Base-by-base conservation (phyloP, 805 yeast species). In the Wickerhamomyces silvicola region DNA sequence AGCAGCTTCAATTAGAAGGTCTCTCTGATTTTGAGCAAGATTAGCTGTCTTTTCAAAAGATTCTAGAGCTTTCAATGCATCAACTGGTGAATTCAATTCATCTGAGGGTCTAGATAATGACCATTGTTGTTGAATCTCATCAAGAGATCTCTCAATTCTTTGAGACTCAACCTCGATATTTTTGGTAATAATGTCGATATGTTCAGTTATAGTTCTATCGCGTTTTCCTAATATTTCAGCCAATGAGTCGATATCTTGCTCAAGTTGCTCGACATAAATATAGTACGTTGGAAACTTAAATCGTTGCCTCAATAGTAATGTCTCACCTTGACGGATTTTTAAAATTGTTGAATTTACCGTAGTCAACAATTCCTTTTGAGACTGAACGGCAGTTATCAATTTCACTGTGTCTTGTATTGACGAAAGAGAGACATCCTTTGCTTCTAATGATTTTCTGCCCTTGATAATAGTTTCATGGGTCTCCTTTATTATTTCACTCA, bases 211-310 rank as follows among this genome's bases (percentile, higher is more conserved):
- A 3, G 60, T 39, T 2, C 33, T 39, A 8, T 55, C 48, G 41
- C 72, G 61, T 23, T 49, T 43, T 4, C 41, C 39, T 26, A 69
- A 32, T 9, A 72, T 49, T 22, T 70, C 62, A 2, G 42, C 32
- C 20, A 78, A 46, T 2, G 74, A 59, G 1, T 57, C 45, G 33
- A 64, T 49, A 32, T 72, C 75, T 31, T 60, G 62, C 10, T 71
- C 75, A 0, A 84, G 35, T 42, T 84, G 94, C 24, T 81, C 92
- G 28, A 60, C 60, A 48, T 61, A 72, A 1, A 78, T 39, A 81
- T 87, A 80, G 18, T 68, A 66, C 0, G 55, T 22, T 0, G 79
- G 71, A 30, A 74, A 66, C 15, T 60, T 61, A 38, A 56, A 68
- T 27, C 79, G 56, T n/a, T 64, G 57, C 18, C 66, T 62, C 2